Evolutionary conservation across 2,329 filamentous ascomycete species (phyloP), one percentile per base, ranked within the genome.

Genomic region (Arthrobotrys megalospora): DNA sequence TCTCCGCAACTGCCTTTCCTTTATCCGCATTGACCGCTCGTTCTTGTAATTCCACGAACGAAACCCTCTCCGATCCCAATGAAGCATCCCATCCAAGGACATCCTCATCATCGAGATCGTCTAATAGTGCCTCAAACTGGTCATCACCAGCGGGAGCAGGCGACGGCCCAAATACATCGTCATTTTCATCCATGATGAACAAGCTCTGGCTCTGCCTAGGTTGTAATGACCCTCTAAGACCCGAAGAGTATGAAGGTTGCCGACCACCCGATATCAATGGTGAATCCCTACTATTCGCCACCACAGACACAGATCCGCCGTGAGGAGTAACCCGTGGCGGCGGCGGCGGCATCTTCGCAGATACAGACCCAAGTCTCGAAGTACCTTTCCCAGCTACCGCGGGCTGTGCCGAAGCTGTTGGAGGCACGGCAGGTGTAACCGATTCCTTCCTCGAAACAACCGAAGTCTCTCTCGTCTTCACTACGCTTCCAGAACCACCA

Each of bases 71-170:
- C 2, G 55, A 73, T 1, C 53, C 69, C n/a, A 79, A 14, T 3
- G 76, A 79, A 10, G 76, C 69, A 65, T 79, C 76, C 76, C 76
- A 79, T 6, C 76, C 76, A 41, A 79, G 63, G 2, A 79, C 63
- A 52, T 79, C 76, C 11, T 79, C 76, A 41, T 73, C 69, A 28
- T 79, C 76, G 11, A 66, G 50, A 52, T 77, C 73, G 34, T 77
- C 73, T n/a, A 77, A n/a, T 28, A 76, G 16, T 21, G 63, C 34
- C 21, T 78, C 75, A 41, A 67, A 63, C 48, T 63, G 52, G 3
- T 72, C 63, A 53, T 79, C 76, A 14, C 32, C 69, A 19, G 53
- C 76, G 5, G 47, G 53, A n/a, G 38, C 60, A 14, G 66, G 66
- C 6, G 58, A 66, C 16, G 76, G 53, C 1, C 76, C 76, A 41